These are phyloP conservation scores for Pugionium cornutum DNA, from an alignment of 345 rosid species.

Conservation along the genomic window DNA sequence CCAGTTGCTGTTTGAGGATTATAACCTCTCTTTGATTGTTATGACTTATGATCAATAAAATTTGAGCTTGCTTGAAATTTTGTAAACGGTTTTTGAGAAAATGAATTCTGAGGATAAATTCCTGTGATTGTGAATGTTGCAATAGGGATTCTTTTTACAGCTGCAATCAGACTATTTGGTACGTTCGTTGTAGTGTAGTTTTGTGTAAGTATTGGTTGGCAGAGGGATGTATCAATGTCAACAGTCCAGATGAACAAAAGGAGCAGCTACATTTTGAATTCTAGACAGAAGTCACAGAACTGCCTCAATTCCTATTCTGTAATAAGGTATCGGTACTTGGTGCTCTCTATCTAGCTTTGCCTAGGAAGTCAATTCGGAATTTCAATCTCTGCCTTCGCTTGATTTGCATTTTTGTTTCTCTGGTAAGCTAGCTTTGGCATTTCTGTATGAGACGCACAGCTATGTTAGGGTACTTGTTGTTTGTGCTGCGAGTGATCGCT, in stretches of 20 bases:
- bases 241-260: constrained; percentile 5
- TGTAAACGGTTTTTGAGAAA: background rate
- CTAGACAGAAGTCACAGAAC: background rate
- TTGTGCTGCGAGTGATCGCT: background rate
- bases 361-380: background rate
- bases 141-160: background rate
- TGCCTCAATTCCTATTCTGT: background rate
- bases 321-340: background rate
- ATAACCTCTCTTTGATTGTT: constrained; percentile 28
- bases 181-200: constrained; percentile 4
- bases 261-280: background rate
- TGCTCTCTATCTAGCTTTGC: constrained; percentile 14
- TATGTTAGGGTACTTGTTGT: background rate
- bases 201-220: constrained; percentile 5
- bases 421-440: background rate
- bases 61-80: constrained; percentile 12
- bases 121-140: background rate
- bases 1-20: constrained; percentile 12
- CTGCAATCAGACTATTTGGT: background rate
- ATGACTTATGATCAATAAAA: constrained; percentile 19
- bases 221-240: constrained; percentile 1
- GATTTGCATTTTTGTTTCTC: background rate
- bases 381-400: background rate
- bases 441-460: background rate
- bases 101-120: constrained; percentile 2